phyloP scores from a whole-genome alignment of 257 asterid genomes.

The Voacanga thouarsii region DNA sequence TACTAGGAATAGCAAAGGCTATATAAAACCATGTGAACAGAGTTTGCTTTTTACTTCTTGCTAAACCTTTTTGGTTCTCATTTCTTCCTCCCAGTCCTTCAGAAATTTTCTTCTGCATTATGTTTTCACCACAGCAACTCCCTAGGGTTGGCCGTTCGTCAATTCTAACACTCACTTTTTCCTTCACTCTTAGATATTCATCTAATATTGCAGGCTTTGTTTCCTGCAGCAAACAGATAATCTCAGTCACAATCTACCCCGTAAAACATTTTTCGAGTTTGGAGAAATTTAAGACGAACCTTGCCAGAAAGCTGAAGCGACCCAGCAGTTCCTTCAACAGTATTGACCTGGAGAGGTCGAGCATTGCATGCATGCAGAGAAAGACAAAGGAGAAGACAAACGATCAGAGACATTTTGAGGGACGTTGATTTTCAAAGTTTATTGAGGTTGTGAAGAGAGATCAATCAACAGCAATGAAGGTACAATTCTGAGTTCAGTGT shows the following conservation, averaged over 20 bases:
- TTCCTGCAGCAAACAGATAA: slow-evolving; percentile 27
- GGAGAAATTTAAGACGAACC: slow-evolving; percentile 23
- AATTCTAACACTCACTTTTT: not conserved
- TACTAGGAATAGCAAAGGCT: not conserved
- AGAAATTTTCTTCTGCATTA: slow-evolving; percentile 17
- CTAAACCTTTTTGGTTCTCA: slow-evolving; percentile 25
- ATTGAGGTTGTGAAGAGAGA: not conserved
- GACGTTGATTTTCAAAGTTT: not conserved
- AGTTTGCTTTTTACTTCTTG: not conserved
- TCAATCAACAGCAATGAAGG: not conserved
- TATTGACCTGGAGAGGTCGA: slow-evolving; percentile 29
- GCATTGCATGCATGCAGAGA: slow-evolving; percentile 57
- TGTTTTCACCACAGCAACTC: slow-evolving; percentile 7
- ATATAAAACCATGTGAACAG: not conserved
- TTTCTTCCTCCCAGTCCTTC: slow-evolving; percentile 13
- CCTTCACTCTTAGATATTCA: slow-evolving; percentile 2
- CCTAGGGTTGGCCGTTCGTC: slow-evolving; percentile 4
- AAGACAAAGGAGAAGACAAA: slow-evolving; percentile 33
- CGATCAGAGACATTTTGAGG: slow-evolving; percentile 31
- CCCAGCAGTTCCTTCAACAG: slow-evolving; percentile 14
- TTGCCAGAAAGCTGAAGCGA: slow-evolving; percentile 22
- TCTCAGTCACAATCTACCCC: not conserved
- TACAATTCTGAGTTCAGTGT: slow-evolving; percentile 9
- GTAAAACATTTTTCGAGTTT: not conserved
- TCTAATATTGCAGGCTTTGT: not conserved